These are phyloP conservation scores for Aplosporella prunicola DNA, from an alignment of 2,329 filamentous ascomycete genomes.

Conservation along the genomic window DNA sequence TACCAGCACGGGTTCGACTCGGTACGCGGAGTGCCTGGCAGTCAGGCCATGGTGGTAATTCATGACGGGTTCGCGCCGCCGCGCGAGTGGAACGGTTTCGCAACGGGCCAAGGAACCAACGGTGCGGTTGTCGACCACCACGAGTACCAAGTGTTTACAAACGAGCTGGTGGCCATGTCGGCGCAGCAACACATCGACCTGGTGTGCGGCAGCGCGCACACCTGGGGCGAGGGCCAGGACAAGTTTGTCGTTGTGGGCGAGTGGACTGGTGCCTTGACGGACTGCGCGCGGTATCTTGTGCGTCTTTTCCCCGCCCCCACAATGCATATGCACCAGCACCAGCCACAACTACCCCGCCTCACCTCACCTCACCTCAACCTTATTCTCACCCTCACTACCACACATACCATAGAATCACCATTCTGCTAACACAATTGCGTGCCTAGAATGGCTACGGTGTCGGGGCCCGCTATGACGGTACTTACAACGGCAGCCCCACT, in stretches of 20 bases:
- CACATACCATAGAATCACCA: no score
- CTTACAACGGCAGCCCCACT: slow-evolving; percentile 36
- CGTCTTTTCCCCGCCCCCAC: no score
- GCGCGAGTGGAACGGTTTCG: slow-evolving; percentile 51
- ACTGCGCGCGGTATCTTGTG: slow-evolving; percentile 40
- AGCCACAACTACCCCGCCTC: no score
- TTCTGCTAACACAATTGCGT: no score
- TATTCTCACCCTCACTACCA: no score
- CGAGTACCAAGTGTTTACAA: slow-evolving; percentile 57
- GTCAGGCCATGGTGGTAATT: slow-evolving; percentile 42
- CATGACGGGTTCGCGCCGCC: slow-evolving; percentile 48
- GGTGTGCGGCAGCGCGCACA: slow-evolving; percentile 45
- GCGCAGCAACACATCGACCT: slow-evolving; percentile 45
- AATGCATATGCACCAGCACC: no score
- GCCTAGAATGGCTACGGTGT: slow-evolving; percentile 42
- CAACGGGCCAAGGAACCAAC: slow-evolving; percentile 42
- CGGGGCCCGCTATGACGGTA: slow-evolving; percentile 53
- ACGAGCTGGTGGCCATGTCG: slow-evolving; percentile 40
- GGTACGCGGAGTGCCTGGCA: slow-evolving; percentile 33
- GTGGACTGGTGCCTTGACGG: slow-evolving; percentile 59
- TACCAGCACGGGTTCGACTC: slow-evolving; percentile 46
- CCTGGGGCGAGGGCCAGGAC: slow-evolving; percentile 42
- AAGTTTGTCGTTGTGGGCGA: slow-evolving; percentile 60
- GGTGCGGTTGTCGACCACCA: slow-evolving; percentile 58
- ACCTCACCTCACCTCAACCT: no score